Percentiles rank a stretch among this genome's conserved stretches.
phyloP scores from a whole-genome alignment of 177 flowering plant genomes.

The Vitis hybrid region DNA sequence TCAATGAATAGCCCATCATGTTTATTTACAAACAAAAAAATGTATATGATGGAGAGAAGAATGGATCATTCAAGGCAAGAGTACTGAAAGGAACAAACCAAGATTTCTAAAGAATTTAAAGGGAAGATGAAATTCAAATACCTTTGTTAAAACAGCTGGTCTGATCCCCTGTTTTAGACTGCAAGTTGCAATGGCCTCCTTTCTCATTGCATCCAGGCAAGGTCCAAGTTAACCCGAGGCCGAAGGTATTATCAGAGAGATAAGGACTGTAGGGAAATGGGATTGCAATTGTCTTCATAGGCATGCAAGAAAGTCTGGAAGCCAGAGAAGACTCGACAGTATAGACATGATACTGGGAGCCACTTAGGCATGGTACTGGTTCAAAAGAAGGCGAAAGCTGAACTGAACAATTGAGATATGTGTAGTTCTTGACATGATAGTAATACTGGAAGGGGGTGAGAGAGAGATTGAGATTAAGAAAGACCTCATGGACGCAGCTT shows the following conservation, averaged over 20 bases:
- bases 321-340: constrained; percentile 21
- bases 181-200: not conserved
- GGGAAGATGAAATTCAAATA: not conserved
- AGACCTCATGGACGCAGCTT: constrained; percentile 41
- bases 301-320: constrained; percentile 24
- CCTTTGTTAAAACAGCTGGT: not conserved
- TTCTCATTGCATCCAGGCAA: constrained; percentile 11
- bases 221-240: constrained; percentile 47
- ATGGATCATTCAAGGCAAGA: too few species aligned
- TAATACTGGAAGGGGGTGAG: constrained; percentile 33
- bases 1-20: too few species aligned
- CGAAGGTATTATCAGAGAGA: constrained; percentile 37
- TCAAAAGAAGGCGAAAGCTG: constrained; percentile 19
- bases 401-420: constrained; percentile 41
- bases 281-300: constrained; percentile 34
- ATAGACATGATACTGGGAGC: constrained; percentile 28
- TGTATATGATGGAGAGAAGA: too few species aligned
- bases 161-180: not conserved
- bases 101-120: not conserved
- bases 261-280: constrained; percentile 40
- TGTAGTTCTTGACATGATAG: constrained; percentile 33
- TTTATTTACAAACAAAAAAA: too few species aligned
- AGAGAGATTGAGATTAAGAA: constrained; percentile 45
- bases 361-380: constrained; percentile 43
- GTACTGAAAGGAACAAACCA: not conserved